Conservation (phyloP, 257 asterid species). For the Phtheirospermum japonicum region DNA sequence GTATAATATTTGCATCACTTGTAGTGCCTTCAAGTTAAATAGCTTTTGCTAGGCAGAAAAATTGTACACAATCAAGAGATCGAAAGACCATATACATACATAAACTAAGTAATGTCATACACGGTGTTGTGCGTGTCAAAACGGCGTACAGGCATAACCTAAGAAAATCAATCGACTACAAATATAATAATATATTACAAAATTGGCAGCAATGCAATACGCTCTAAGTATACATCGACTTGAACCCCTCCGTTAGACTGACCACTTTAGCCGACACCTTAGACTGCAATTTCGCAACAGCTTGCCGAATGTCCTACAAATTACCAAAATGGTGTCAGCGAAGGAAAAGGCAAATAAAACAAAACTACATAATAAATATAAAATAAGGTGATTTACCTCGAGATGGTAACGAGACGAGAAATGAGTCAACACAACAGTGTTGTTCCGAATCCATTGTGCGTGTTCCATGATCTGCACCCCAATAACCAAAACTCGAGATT, state of each 20-base stretch:
- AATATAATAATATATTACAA: conserved; percentile 8
- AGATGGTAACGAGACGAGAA: conserved; percentile 84
- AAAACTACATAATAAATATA: too few species aligned
- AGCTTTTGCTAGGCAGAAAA: too few species aligned
- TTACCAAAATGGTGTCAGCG: conserved; percentile 5
- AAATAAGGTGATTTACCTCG: conserved; percentile 61
- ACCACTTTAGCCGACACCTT: conserved; percentile 78
- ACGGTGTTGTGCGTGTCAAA: not conserved
- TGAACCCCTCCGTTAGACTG: conserved; percentile 85
- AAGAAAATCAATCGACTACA: conserved; percentile 15
- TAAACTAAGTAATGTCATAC: not conserved
- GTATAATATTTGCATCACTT: too few species aligned
- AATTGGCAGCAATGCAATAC: conserved; percentile 5
- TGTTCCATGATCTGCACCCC: conserved; percentile 77
- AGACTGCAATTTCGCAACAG: conserved; percentile 62
- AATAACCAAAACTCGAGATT: conserved; percentile 1
- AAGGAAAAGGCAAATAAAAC: not conserved
- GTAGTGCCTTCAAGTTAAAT: too few species aligned
- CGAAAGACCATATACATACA: not conserved
- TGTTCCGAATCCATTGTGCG: conserved; percentile 80
- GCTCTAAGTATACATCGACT: conserved; percentile 58
- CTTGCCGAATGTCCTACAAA: conserved; percentile 77
- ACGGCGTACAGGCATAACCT: not conserved
- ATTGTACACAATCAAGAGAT: not conserved
- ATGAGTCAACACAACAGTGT: conserved; percentile 76